Base-by-base conservation (phyloP, 129 eudicot species). In the Rutidosis leptorrhynchoides region DNA sequence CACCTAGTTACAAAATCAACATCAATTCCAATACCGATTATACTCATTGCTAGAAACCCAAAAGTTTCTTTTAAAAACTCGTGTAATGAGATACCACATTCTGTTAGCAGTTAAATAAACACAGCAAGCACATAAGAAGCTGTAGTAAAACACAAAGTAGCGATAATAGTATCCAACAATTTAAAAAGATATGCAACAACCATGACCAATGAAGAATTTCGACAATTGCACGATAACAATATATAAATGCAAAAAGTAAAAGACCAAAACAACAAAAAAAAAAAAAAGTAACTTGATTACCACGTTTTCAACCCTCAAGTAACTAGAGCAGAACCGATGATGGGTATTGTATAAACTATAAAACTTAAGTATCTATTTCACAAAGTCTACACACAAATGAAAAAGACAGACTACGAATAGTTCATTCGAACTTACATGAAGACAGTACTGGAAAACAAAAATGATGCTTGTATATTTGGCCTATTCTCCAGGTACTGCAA, bases 401-500 rank as follows among this genome's bases (percentile, higher is more conserved):
- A 40, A 40, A 40, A 12, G 46, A 40, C 46, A 40, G 46, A 40
- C n/a, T 40, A 40, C 10, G 12, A 11, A 40, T 40, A 40, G 46
- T 40, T 40, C 46, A 40, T 2, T 4, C 11, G 46, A 40, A 40
- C 46, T 40, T 12, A 11, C 46, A 12, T 0, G 46, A 40, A 40
- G 46, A 40, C 46, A 40, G 46, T 12, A 2, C 46, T 11, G 0
- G 46, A 40, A 15, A 40, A 40, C 2, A 40, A 40, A 40, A 11
- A 40, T 40, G n/a, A 40, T 40, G 12, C n/a, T 40, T 8, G 3
- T 40, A 40, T 40, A 5, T 40, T 40, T 51, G 28, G 15, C 74
- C 80, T 90, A 90, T 79, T 93, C 99, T 82, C 99, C 99, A 0
- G 99, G 96, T 20, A 93, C 87, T 33, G 99, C 79, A 64, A 93